Conservation (phyloP, 1,139 yeast species). For the Arxiozyma bovina region DNA sequence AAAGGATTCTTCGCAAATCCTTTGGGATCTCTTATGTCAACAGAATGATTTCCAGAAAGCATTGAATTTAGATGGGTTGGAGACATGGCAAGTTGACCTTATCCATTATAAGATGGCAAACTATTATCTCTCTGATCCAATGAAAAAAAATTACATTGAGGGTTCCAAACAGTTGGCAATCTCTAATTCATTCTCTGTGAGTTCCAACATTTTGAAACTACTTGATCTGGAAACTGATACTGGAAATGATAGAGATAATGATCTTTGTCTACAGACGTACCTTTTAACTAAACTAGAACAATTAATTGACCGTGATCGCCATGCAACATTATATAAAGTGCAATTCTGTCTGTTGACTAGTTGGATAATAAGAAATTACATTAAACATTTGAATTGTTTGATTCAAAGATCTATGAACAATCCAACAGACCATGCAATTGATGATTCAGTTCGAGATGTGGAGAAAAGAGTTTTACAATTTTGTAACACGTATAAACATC, state of each 20-base stretch:
- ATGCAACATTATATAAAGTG: constrained; percentile 44
- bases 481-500: constrained; percentile 40
- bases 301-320: constrained; percentile 31
- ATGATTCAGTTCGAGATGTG: constrained; percentile 21
- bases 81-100: constrained; percentile 40
- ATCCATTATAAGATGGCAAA: constrained; percentile 61
- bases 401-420: constrained; percentile 25
- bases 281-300: constrained; percentile 43
- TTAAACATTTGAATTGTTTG: constrained; percentile 40
- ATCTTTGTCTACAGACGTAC: constrained; percentile 40
- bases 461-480: constrained; percentile 43
- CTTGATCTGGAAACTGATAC: neutral
- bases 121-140: constrained; percentile 31
- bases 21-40: constrained; percentile 66
- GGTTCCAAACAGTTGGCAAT: constrained; percentile 61
- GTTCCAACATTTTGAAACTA: constrained; percentile 33
- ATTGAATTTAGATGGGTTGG: constrained; percentile 38
- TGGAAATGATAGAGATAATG: constrained; percentile 37
- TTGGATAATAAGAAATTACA: constrained; percentile 70
- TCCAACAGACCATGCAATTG: constrained; percentile 19
- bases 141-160: constrained; percentile 26
- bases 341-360: constrained; percentile 45
- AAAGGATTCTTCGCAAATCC: constrained; percentile 58
- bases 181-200: constrained; percentile 49
- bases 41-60: constrained; percentile 64